Base-by-base conservation (phyloP, 2,329 filamentous ascomycete genomes). In the Aspergillus versicolor region DNA sequence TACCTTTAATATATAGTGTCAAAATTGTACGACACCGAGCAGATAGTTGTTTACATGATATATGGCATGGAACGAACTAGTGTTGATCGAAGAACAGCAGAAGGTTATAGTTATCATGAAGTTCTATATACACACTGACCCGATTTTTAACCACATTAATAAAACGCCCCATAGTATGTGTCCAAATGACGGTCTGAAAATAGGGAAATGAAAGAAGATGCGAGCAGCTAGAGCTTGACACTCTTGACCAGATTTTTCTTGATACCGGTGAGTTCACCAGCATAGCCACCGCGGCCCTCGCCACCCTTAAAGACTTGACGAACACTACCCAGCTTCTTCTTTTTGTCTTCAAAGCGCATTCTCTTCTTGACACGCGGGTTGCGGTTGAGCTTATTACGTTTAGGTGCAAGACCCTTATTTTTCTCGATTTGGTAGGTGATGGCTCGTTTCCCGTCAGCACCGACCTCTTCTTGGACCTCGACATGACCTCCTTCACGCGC, bases 291-390 rank as follows among this genome's bases (percentile, higher is more conserved):
- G 70, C 85, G 85, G 65, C 90, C 87, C 78, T 95, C 87, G 60
- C 91, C 90, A 64, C 91, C 91, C 76, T 92, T 91, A 79, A 92
- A 97, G 13, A 91, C 82, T 8, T 90, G 84, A 79, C 89, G 91
- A 80, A 92, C 90, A 71, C 89, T 93, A 68, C 85, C 86, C 70
- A 97, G 77, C 83, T 97, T 97, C 90, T 97, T 97, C 84, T 93
- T 89, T 84, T 96, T 97, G 75, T 92, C 89, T 72, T 95, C 92
- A 74, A 86, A 99, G 85, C 91, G 92, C 86, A 91, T 91, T 77
- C 91, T 87, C 88, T 97, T 97, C 88, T 97, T 99, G 63, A 97
- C 93, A 73, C 94, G 83, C 37, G 94, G 92, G 78, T 99, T 99
- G 62, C 93, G 83, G 57, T 92, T 89, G 67, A 96, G 92, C 86